phyloP scores from a whole-genome alignment of 495 filamentous ascomycete genomes.

The Neurospora sp. region DNA sequence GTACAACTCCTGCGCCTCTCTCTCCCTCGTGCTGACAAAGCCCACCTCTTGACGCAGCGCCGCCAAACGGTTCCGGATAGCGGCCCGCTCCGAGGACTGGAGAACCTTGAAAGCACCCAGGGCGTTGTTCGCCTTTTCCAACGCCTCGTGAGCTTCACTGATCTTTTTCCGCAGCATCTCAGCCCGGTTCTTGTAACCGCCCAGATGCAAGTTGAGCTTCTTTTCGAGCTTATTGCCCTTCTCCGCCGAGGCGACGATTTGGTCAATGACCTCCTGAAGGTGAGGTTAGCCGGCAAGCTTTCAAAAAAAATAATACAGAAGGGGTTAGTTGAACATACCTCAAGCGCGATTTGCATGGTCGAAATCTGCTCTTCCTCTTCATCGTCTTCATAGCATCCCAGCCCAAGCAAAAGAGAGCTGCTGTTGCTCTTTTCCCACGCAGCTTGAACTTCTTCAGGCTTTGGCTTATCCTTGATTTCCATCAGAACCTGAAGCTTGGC shows the following conservation, averaged over 20 bases:
- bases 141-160: slow-evolving; percentile 61
- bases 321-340: slow-evolving; percentile 37
- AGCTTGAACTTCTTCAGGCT: slow-evolving; percentile 51
- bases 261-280: slow-evolving; percentile 55
- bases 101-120: slow-evolving; percentile 67
- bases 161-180: slow-evolving; percentile 75
- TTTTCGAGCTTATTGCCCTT: slow-evolving; percentile 81
- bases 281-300: slow-evolving; percentile 19
- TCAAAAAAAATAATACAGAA: not conserved
- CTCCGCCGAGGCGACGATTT: slow-evolving; percentile 60
- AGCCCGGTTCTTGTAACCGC: slow-evolving; percentile 82
- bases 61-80: slow-evolving; percentile 61
- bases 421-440: slow-evolving; percentile 57
- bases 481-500: slow-evolving; percentile 68
- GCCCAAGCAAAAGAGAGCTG: slow-evolving; percentile 54
- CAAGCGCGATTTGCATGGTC: slow-evolving; percentile 52
- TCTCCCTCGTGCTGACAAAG: slow-evolving; percentile 72
- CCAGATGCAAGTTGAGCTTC: slow-evolving; percentile 78
- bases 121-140: slow-evolving; percentile 61
- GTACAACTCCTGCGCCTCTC: slow-evolving; percentile 85
- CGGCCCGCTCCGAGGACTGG: slow-evolving; percentile 66
- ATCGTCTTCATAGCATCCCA: slow-evolving; percentile 65
- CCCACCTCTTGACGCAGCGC: slow-evolving; percentile 70
- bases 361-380: slow-evolving; percentile 55
- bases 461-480: slow-evolving; percentile 52